Evolutionary conservation across 306 rosid genomes (phyloP), one percentile per base, ranked within the genome.

Genomic region (Medicago lupulina): DNA sequence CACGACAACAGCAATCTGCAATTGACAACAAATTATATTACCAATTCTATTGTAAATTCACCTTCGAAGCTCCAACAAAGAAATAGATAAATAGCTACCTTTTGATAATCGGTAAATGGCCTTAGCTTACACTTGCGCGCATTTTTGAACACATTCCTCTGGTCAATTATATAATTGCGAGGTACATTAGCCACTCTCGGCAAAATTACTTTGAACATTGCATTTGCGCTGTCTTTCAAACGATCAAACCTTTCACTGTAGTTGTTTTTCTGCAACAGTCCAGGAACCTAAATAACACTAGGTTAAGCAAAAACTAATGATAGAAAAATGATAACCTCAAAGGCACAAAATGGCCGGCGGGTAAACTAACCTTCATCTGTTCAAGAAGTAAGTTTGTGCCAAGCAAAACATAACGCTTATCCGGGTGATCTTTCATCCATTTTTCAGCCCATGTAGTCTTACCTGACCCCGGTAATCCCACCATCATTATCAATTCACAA

Each of bases 391-490:
- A 70, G 53, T 89, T 85, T 15, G 87, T 89, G 28, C 90, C 90
- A 8, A 89, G 94, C 85, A 87, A 62, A 73, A 84, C 79, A 78
- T 81, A 86, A 39, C 83, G 90, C 79, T 86, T 87, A 62, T 86
- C 87, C 2, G 85, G 88, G 47, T 86, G 89, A 54, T 84, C 81
- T 65, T 74, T 83, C 50, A 58, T 79, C 89, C 89, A 86, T 63
- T 79, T 86, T 71, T 84, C 87, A 4, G 92, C 95, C 92, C 92
- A 88, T 2, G 90, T 88, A 76, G 85, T 90, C 77, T 90, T 90
- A 5, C 92, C 92, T 0, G 89, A 87, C 13, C 89, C 90, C 34
- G 90, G 90, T 43, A 87, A 71, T 9, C 88, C 91, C 74, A 87
- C 90, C 87, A 87, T 74, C 90, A 87, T 86, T 43, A 84, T 84